Evolutionary conservation across 2,329 filamentous ascomycete genomes (phyloP).

Genomic region (Fusarium verrucosum): DNA sequence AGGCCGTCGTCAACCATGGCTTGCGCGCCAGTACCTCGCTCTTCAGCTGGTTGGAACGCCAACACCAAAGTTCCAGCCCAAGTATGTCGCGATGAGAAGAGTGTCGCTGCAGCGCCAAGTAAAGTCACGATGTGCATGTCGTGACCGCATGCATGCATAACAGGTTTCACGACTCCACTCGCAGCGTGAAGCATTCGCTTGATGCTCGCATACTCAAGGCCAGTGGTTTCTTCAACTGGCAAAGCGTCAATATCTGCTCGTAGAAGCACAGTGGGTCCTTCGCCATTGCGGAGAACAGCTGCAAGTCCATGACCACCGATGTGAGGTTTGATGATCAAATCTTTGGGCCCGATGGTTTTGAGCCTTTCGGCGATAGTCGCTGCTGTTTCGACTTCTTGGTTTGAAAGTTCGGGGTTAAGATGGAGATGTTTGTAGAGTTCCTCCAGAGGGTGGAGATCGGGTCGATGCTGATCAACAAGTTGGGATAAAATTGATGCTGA

Average conservation of each 20-base stretch:
- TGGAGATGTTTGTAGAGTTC: constrained; percentile 66
- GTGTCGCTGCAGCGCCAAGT: constrained; percentile 62
- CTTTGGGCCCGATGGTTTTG: rapidly evolving
- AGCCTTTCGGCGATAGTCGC: constrained; percentile 56
- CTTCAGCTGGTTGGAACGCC: constrained; percentile 74
- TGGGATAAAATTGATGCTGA: neutral
- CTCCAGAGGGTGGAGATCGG: constrained; percentile 3
- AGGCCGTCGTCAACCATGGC: constrained; percentile 53
- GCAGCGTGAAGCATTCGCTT: constrained; percentile 1
- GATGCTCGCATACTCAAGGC: constrained; percentile 62
- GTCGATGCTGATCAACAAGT: constrained; percentile 8
- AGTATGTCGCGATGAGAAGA: constrained; percentile 53
- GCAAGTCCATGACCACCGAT: constrained; percentile 69
- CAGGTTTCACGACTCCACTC: constrained; percentile 51
- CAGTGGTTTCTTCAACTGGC: constrained; percentile 65
- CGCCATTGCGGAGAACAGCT: constrained; percentile 64
- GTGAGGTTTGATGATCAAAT: constrained; percentile 52
- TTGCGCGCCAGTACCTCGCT: constrained; percentile 67
- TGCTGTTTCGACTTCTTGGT: constrained; percentile 64
- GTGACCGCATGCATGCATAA: constrained; percentile 77
- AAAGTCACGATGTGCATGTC: constrained; percentile 71
- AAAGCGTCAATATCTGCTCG: constrained; percentile 71
- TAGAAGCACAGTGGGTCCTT: constrained; percentile 64
- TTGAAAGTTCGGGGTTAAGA: constrained; percentile 66
- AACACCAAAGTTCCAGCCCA: constrained; percentile 73